Conservation (phyloP, 148 eudicot genomes). For the Vaccinium corymbosum region DNA sequence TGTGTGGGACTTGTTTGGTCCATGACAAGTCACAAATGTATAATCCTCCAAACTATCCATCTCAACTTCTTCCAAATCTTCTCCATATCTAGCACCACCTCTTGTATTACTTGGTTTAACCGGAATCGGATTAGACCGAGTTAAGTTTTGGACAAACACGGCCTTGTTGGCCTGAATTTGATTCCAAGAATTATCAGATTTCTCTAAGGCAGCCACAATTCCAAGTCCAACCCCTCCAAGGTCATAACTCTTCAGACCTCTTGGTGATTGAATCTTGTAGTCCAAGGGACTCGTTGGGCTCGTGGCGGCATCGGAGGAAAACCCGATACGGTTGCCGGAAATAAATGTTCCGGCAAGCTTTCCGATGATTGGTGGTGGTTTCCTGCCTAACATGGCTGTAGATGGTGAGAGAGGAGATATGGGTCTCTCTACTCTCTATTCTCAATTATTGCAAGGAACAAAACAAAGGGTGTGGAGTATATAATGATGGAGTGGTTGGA, state of each 20-base stretch:
- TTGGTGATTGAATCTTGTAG: conserved; percentile 35
- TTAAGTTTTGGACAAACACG: conserved; percentile 26
- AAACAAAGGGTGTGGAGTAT: neutral
- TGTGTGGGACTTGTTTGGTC: conserved; percentile 37
- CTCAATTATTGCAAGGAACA: neutral
- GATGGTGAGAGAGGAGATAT: neutral
- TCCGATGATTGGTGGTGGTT: conserved; percentile 27
- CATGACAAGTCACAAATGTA: conserved; percentile 57
- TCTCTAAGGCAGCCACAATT: conserved; percentile 62
- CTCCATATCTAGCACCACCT: neutral
- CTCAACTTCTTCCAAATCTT: conserved; percentile 17
- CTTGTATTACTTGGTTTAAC: conserved; percentile 13
- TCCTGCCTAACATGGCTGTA: conserved; percentile 38
- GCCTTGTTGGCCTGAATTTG: conserved; percentile 31
- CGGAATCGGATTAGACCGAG: conserved; percentile 40
- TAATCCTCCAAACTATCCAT: conserved; percentile 44
- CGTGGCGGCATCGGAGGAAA: conserved; percentile 17
- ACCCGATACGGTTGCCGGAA: conserved; percentile 17
- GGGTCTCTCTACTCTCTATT: neutral
- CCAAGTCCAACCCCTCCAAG: conserved; percentile 64
- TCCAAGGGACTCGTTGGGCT: conserved; percentile 48
- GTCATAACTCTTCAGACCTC: conserved; percentile 37
- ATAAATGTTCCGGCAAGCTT: neutral
- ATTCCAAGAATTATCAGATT: conserved; percentile 15
- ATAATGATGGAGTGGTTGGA: neutral